A percentile compares a stretch with the other conserved stretches of the same genome.
These are phyloP conservation scores for Deinandra increscens DNA, from an alignment of 129 eudicot genomes.

Conservation along the genomic window DNA sequence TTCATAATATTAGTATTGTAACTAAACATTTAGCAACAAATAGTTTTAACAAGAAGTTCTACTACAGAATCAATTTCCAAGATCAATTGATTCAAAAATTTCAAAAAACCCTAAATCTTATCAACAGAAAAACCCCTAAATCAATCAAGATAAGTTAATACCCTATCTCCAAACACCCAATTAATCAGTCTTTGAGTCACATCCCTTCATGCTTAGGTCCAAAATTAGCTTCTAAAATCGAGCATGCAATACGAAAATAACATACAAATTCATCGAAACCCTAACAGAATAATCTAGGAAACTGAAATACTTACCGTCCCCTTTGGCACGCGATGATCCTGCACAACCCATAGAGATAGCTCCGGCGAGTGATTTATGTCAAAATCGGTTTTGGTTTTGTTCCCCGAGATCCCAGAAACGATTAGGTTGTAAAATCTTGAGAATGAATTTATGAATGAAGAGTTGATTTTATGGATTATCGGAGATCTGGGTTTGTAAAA, in stretches of 20 bases:
- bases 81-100: not conserved
- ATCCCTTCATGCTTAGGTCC: constrained; percentile 2
- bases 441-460: not conserved
- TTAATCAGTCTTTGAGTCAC: constrained; percentile 5
- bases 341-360: constrained; percentile 32
- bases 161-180: constrained; percentile 14
- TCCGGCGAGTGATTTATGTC: constrained; percentile 18
- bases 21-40: not conserved
- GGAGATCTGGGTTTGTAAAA: not conserved
- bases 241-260: constrained; percentile 5
- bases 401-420: not conserved
- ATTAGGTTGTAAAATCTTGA: not conserved
- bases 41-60: not conserved
- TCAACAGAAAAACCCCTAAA: constrained; percentile 1
- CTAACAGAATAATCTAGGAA: constrained; percentile 9
- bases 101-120: not conserved
- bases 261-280: not conserved
- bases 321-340: constrained; percentile 35
- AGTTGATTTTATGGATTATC: not conserved
- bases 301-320: constrained; percentile 25
- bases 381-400: constrained; percentile 4
- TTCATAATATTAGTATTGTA: not conserved
- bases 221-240: not conserved
- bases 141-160: constrained; percentile 16
- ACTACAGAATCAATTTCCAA: not conserved